These are phyloP conservation scores for Nissolia schottii DNA, from an alignment of 306 rosid genomes.

Conservation along the genomic window DNA sequence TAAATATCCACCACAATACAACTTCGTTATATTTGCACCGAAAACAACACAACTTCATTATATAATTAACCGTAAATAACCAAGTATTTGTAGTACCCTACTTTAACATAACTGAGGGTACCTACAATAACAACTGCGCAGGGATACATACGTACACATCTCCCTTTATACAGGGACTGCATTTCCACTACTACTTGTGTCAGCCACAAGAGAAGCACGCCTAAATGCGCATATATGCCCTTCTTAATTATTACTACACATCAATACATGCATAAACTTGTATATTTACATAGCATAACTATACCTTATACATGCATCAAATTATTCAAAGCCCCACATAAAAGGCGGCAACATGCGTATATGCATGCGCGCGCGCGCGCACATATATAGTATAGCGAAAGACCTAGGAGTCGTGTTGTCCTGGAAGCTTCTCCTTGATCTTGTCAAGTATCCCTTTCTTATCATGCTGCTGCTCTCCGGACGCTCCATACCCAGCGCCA, in stretches of 20 bases:
- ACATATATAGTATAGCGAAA: not conserved
- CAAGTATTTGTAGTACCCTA: not conserved
- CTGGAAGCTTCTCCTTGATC: slow-evolving; percentile 31
- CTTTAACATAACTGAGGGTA: not conserved
- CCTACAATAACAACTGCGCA: not conserved
- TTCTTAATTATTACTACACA: not conserved
- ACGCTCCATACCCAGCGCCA: not conserved
- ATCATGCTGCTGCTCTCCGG: not conserved
- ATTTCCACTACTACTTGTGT: not conserved
- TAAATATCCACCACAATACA: not conserved
- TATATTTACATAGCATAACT: not conserved
- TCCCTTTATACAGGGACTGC: not conserved
- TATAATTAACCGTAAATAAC: not conserved
- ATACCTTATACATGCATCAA: not conserved
- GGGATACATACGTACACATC: not conserved
- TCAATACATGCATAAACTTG: not conserved
- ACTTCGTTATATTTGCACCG: not conserved
- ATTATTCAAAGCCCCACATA: not conserved
- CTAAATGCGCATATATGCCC: too few species aligned
- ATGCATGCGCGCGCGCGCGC: not conserved
- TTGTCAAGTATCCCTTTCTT: slow-evolving; percentile 27
- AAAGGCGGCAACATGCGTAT: not conserved
- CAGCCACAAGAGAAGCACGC: not conserved
- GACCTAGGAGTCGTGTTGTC: not conserved
- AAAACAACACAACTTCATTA: not conserved